These are phyloP conservation scores for Parsonsia alboflavescens DNA, from an alignment of 257 asterid genomes.

Conservation along the genomic window DNA sequence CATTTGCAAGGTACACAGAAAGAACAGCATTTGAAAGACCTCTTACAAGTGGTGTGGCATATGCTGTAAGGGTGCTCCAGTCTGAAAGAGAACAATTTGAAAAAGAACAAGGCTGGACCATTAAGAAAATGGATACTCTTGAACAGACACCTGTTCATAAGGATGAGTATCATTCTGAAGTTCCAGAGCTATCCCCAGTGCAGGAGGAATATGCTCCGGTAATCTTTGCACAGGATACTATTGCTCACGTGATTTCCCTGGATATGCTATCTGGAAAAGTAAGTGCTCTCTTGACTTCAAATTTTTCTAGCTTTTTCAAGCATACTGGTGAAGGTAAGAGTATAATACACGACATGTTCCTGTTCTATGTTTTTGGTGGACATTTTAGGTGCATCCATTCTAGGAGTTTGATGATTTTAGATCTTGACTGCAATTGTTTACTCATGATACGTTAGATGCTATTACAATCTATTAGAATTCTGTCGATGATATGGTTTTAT, in stretches of 20 bases:
- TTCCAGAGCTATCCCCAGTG: constrained; percentile 71
- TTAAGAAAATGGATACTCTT: constrained; percentile 78
- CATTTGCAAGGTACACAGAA: constrained; percentile 82
- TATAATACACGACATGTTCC: not conserved
- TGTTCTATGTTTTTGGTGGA: not conserved
- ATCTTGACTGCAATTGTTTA: not conserved
- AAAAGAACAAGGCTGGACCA: constrained; percentile 80
- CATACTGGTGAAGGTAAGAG: not conserved
- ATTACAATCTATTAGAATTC: not conserved
- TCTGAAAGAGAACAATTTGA: constrained; percentile 77
- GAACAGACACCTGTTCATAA: constrained; percentile 88
- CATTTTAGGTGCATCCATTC: not conserved
- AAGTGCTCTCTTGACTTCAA: constrained; percentile 10
- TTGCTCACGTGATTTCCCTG: constrained; percentile 86
- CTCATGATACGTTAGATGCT: not conserved
- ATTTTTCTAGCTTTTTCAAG: not conserved
- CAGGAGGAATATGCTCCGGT: constrained; percentile 96
- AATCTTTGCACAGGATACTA: constrained; percentile 95
- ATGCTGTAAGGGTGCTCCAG: constrained; percentile 88
- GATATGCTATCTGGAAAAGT: constrained; percentile 99
- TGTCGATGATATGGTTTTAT: not conserved
- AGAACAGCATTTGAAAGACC: constrained; percentile 96
- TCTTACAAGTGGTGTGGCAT: constrained; percentile 97
- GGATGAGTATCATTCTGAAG: constrained; percentile 67
- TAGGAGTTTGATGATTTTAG: not conserved